Percentiles rank a stretch among this genome's conserved stretches.
Evolutionary conservation across 2,329 filamentous ascomycete genomes (phyloP).

Genomic region (Cadophora sp.): DNA sequence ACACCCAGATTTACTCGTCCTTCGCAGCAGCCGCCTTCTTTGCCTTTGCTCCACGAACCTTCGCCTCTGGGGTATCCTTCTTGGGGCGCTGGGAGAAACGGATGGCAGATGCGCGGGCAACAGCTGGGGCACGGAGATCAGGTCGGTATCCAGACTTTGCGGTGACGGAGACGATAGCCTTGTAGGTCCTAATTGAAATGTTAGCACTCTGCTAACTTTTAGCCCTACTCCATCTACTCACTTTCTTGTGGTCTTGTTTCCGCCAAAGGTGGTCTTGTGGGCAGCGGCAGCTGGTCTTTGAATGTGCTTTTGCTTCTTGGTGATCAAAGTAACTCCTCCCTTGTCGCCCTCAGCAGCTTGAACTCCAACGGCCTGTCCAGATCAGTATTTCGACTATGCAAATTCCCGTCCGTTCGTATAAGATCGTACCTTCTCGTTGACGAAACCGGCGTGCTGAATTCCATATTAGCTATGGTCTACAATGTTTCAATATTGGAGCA

Average conservation of each 20-base stretch:
- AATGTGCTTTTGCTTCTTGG: slow-evolving; percentile 79
- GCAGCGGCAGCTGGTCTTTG: slow-evolving; percentile 75
- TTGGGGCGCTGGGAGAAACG: slow-evolving; percentile 78
- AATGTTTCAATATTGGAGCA: slow-evolving; percentile 32
- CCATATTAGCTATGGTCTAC: slow-evolving; percentile 24
- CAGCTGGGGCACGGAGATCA: slow-evolving; percentile 78
- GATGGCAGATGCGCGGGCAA: slow-evolving; percentile 87
- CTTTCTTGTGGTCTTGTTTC: slow-evolving; percentile 80
- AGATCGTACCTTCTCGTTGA: slow-evolving; percentile 83
- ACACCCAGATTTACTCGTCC: slow-evolving; percentile 46
- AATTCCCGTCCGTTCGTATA: neutral
- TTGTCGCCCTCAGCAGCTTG: slow-evolving; percentile 67
- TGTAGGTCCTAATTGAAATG: slow-evolving; percentile 73
- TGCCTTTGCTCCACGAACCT: slow-evolving; percentile 82
- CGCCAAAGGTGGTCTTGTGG: slow-evolving; percentile 72
- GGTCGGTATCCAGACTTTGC: slow-evolving; percentile 86
- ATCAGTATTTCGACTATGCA: slow-evolving; percentile 33
- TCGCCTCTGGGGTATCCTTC: slow-evolving; percentile 76
- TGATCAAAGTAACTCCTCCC: slow-evolving; percentile 79
- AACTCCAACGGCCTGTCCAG: slow-evolving; percentile 76
- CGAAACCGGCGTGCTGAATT: slow-evolving; percentile 83
- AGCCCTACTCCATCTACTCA: slow-evolving; percentile 52
- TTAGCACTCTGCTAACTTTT: slow-evolving; percentile 19
- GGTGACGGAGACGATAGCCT: slow-evolving; percentile 80
- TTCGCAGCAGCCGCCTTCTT: slow-evolving; percentile 68